Percentiles rank a stretch among this genome's conserved stretches.
Evolutionary conservation across 1,284 basidiomycete genomes (phyloP).

Genomic region (Cutaneotrichosporon mucoides): DNA sequence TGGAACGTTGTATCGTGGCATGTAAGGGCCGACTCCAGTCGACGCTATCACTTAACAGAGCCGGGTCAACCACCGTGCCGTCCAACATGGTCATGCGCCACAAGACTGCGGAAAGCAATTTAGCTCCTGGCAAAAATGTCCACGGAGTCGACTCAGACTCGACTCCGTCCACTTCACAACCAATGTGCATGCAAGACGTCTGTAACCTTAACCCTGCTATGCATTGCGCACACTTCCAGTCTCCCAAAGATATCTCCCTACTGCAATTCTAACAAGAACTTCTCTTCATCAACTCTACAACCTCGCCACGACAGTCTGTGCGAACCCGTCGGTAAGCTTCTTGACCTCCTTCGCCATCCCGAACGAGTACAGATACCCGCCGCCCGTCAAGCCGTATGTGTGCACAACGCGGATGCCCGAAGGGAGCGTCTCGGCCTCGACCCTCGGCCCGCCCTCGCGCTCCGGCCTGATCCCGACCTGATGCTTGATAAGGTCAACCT

Average conservation of each 20-base stretch:
- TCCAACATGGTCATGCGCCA: no score
- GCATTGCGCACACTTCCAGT: no score
- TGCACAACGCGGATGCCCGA: conserved; percentile 1
- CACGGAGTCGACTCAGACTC: no score
- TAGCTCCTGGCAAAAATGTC: no score
- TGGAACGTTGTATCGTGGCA: no score
- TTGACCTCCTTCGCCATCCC: conserved; percentile 5
- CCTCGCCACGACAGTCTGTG: not conserved
- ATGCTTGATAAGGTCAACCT: conserved; percentile 15
- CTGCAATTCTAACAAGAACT: not conserved
- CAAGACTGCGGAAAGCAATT: no score
- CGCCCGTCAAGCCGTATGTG: conserved; percentile 4
- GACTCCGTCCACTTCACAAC: no score
- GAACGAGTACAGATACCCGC: conserved; percentile 3
- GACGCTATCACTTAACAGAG: no score
- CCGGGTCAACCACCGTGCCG: no score
- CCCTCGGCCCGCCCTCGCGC: conserved; percentile 4
- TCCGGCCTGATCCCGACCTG: conserved; percentile 17
- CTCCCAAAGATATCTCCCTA: not conserved
- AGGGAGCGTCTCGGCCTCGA: not conserved
- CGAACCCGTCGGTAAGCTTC: not conserved
- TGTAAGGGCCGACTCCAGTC: no score
- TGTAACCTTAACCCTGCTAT: no score
- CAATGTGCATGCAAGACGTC: no score
- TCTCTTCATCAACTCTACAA: not conserved